These are phyloP conservation scores for Podospora fimiseda DNA, from an alignment of 495 filamentous ascomycete genomes.

Conservation along the genomic window DNA sequence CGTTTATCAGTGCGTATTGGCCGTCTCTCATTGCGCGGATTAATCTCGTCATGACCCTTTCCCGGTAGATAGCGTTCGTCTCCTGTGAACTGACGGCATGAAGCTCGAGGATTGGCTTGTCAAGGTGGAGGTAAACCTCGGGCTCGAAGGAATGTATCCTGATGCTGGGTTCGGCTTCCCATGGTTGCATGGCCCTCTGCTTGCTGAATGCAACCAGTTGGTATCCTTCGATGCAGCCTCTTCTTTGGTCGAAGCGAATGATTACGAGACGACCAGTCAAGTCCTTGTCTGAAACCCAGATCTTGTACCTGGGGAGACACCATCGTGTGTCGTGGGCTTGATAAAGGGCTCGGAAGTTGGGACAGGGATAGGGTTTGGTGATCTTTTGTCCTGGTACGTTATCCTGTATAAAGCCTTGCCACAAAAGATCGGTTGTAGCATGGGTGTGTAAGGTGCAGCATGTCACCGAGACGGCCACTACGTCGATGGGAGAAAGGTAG, in stretches of 20 bases:
- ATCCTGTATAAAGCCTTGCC: conserved; percentile 56
- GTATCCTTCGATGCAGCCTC: conserved; percentile 74
- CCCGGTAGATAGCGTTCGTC: background rate
- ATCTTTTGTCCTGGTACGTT: conserved; percentile 53
- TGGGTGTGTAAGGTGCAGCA: conserved; percentile 49
- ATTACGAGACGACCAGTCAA: conserved; percentile 64
- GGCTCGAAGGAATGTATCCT: conserved; percentile 71
- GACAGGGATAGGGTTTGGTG: conserved; percentile 48
- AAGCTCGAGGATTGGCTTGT: conserved; percentile 63
- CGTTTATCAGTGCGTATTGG: too few species aligned
- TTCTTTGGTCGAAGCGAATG: conserved; percentile 61
- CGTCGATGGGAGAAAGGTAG: conserved; percentile 52
- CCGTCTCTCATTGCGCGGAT: too few species aligned
- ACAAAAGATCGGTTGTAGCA: conserved; percentile 52
- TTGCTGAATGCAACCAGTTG: conserved; percentile 61
- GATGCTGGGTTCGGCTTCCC: conserved; percentile 50
- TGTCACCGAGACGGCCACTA: conserved; percentile 47
- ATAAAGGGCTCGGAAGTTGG: conserved; percentile 62
- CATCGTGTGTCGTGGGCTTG: conserved; percentile 70
- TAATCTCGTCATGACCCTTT: background rate
- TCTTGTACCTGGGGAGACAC: conserved; percentile 70
- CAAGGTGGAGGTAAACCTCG: conserved; percentile 59
- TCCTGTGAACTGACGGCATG: background rate
- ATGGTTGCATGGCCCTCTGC: conserved; percentile 46
- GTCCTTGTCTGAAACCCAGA: conserved; percentile 80